Evolutionary conservation across 352 stramenopile species (phyloP).

Genomic region (Aphanomyces stellatus): DNA sequence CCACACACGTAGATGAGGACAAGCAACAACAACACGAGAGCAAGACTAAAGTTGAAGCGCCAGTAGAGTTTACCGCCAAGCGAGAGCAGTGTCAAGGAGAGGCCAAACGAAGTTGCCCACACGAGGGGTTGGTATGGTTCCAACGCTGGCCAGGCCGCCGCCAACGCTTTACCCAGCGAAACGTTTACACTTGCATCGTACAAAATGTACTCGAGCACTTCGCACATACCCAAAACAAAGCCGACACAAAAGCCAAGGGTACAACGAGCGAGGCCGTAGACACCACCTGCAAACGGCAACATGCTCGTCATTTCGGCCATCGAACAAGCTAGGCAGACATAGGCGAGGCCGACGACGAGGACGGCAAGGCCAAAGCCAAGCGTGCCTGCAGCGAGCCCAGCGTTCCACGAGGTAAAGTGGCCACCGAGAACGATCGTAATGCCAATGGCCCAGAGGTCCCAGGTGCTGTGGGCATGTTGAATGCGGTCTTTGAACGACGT

Average conservation of each 20-base stretch:
- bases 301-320: slow-evolving; percentile 25
- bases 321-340: slow-evolving; percentile 16
- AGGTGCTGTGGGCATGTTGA: slow-evolving; percentile 9
- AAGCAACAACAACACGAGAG: not conserved
- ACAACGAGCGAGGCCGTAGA: slow-evolving; percentile 19
- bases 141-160: not conserved
- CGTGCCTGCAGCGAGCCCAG: slow-evolving; percentile 21
- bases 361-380: slow-evolving; percentile 24
- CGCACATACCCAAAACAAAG: slow-evolving; percentile 22
- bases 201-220: slow-evolving; percentile 21
- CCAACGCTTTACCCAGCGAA: not conserved
- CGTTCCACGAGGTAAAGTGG: slow-evolving; percentile 32
- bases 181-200: slow-evolving; percentile 14
- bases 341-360: slow-evolving; percentile 23
- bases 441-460: slow-evolving; percentile 28
- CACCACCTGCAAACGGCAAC: slow-evolving; percentile 26
- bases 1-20: not conserved
- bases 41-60: not conserved
- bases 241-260: slow-evolving; percentile 20
- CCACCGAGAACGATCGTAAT: slow-evolving; percentile 28
- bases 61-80: slow-evolving; percentile 1
- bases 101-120: slow-evolving; percentile 9
- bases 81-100: not conserved
- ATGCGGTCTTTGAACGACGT: not conserved
- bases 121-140: slow-evolving; percentile 14